Conservation (phyloP, 805 yeast genomes). For the Komagataella kurtzmanii region DNA sequence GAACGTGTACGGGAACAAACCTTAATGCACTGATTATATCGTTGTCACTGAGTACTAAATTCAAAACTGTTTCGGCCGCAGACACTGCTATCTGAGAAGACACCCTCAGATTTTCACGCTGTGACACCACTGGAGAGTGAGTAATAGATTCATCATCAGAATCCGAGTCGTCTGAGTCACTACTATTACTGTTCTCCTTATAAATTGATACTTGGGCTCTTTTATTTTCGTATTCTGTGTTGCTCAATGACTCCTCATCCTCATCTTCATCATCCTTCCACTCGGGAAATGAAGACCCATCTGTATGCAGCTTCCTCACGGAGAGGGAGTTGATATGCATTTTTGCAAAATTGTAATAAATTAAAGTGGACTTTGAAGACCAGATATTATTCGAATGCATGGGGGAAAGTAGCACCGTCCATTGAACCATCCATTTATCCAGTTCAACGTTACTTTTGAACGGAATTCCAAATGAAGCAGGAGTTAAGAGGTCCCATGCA, state of each 20-base stretch:
- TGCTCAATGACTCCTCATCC: conserved; percentile 16
- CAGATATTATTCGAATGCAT: conserved; percentile 32
- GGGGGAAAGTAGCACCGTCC: conserved; percentile 60
- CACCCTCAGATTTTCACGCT: conserved; percentile 11
- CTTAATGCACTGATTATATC: conserved; percentile 43
- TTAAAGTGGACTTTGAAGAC: conserved; percentile 58
- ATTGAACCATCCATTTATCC: conserved; percentile 71
- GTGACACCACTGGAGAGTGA: neutral
- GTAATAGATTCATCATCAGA: conserved; percentile 2
- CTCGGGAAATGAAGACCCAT: conserved; percentile 13
- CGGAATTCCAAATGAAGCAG: conserved; percentile 53
- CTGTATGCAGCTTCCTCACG: conserved; percentile 27
- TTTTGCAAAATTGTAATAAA: conserved; percentile 63
- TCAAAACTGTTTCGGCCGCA: conserved; percentile 52
- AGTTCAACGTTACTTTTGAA: conserved; percentile 52
- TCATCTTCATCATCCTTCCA: conserved; percentile 11
- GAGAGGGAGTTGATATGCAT: conserved; percentile 52
- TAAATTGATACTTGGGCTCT: conserved; percentile 6
- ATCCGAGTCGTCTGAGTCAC: conserved; percentile 6
- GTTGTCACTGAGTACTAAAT: conserved; percentile 41
- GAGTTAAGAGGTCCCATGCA: conserved; percentile 49
- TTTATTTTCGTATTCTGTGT: conserved; percentile 4
- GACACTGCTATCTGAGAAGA: conserved; percentile 36
- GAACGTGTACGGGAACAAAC: conserved; percentile 63
- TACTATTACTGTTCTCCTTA: conserved; percentile 7